phyloP scores from a whole-genome alignment of 228 moss, liverwort and hornwort species.

The Sphagnum fallax region DNA sequence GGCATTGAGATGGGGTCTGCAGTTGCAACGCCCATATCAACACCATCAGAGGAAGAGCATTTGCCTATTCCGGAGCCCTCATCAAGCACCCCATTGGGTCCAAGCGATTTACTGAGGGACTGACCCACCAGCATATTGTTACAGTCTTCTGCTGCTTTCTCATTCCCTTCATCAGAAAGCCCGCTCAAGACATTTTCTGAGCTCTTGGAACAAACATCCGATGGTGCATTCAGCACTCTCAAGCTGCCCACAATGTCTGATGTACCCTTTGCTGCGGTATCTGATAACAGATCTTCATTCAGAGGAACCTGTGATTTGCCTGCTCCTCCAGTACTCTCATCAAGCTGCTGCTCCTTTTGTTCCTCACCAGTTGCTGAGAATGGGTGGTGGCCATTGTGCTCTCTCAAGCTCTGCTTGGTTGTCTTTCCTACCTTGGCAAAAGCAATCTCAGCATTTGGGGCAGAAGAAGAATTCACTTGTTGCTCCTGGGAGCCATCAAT shows the following conservation, averaged over 20 bases:
- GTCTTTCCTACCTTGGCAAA: slow-evolving; percentile 11
- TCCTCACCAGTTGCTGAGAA: background rate
- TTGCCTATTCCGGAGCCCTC: slow-evolving; percentile 89
- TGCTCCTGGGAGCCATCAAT: slow-evolving; percentile 19
- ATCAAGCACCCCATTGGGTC: slow-evolving; percentile 51
- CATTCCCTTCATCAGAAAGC: slow-evolving; percentile 55
- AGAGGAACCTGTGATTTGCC: slow-evolving; percentile 10
- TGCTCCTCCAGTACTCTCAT: background rate
- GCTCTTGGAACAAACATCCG: slow-evolving; percentile 75
- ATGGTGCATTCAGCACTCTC: slow-evolving; percentile 30
- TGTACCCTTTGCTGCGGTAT: slow-evolving; percentile 45
- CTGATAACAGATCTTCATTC: slow-evolving; percentile 32
- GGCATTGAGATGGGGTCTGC: slow-evolving; percentile 38
- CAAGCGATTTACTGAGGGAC: slow-evolving; percentile 27
- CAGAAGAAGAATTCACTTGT: slow-evolving; percentile 23
- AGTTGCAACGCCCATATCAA: slow-evolving; percentile 61
- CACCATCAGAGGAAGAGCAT: slow-evolving; percentile 81
- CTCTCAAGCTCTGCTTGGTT: slow-evolving; percentile 20
- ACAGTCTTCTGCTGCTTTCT: slow-evolving; percentile 35
- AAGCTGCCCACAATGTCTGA: slow-evolving; percentile 24
- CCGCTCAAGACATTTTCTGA: slow-evolving; percentile 67
- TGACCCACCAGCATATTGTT: slow-evolving; percentile 24
- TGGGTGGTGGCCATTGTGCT: slow-evolving; percentile 13
- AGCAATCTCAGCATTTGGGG: slow-evolving; percentile 14
- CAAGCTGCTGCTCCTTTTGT: slow-evolving; percentile 1